These are phyloP conservation scores for Chaetomium tenue DNA, from an alignment of 495 filamentous ascomycete genomes.

Conservation along the genomic window DNA sequence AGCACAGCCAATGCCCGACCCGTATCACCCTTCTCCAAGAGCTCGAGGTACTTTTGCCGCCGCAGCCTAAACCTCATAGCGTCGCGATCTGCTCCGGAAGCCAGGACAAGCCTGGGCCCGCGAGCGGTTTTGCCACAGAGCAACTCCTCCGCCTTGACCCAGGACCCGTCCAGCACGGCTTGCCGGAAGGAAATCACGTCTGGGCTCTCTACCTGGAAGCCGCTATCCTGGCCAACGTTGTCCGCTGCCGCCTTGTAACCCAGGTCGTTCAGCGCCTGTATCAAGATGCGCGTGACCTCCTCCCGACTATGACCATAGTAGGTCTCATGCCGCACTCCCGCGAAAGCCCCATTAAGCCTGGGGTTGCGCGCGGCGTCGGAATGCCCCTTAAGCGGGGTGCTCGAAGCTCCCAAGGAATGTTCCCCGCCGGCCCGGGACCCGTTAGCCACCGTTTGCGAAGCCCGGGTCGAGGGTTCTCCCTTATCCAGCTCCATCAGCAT, in stretches of 20 bases:
- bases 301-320: conserved; percentile 84
- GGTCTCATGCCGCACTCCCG: conserved; percentile 24
- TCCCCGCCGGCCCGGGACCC: conserved; percentile 35
- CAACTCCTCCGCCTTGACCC: conserved; percentile 79
- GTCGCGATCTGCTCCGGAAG: conserved; percentile 46
- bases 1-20: conserved; percentile 74
- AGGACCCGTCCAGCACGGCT: conserved; percentile 78
- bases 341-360: conserved; percentile 34
- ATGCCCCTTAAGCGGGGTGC: conserved; percentile 40
- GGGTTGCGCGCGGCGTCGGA: conserved; percentile 41
- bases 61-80: conserved; percentile 69
- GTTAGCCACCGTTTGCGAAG: conserved; percentile 39
- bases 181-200: conserved; percentile 79
- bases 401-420: conserved; percentile 34
- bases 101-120: conserved; percentile 51
- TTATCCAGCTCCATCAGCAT: conserved; percentile 39
- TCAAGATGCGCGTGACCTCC: conserved; percentile 88
- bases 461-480: conserved; percentile 39
- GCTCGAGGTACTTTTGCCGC: conserved; percentile 92
- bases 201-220: conserved; percentile 81
- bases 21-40: conserved; percentile 74
- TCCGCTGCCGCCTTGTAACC: conserved; percentile 78
- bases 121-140: conserved; percentile 60
- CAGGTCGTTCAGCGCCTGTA: conserved; percentile 84
- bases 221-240: conserved; percentile 74